Base-by-base conservation (phyloP, 345 rosid genomes). In the Moricandia arvensis region DNA sequence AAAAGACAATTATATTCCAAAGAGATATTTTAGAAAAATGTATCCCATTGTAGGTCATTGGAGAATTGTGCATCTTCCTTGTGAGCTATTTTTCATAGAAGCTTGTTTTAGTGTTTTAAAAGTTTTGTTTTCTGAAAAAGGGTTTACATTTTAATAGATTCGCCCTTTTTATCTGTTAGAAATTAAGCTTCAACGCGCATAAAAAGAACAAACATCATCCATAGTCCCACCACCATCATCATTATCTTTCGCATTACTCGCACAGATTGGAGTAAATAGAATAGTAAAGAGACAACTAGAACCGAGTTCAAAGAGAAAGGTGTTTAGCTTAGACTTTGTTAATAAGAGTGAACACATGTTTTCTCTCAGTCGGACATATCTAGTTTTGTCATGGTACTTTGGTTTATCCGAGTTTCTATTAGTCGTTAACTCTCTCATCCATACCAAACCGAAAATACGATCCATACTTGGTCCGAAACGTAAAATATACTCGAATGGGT, bases 381-480 rank as follows among this genome's bases (percentile, higher is more conserved):
- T 78, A 62, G 99, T 92, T 75, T 93, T 75, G 84, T 92, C 99
- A n/a, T 95, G 91, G 82, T 92, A 90, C 83, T 38, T 38, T 10
- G 45, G 45, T 38, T 38, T 38, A 38, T 38, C 45, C 1, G 45
- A 38, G 45, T n/a, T 38, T 38, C 45, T 38, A 4, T 38, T 13
- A 38, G 45, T 38, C n/a, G 45, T 38, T 38, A 38, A 12, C 45
- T 38, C 45, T 12, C 4, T 11, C 45, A 38, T 38, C 45, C 45
- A n/a, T n/a, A n/a, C n/a, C n/a, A n/a, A n/a, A n/a, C n/a, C n/a
- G n/a, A n/a, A n/a, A n/a, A n/a, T n/a, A n/a, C n/a, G n/a, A n/a
- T n/a, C n/a, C n/a, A n/a, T n/a, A n/a, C n/a, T n/a, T n/a, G n/a
- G n/a, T n/a, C n/a, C n/a, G n/a, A n/a, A n/a, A n/a, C n/a, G n/a